Base-by-base conservation (phyloP, 192 early-diverging fungal genomes). In the Paraglomus brasilianum region DNA sequence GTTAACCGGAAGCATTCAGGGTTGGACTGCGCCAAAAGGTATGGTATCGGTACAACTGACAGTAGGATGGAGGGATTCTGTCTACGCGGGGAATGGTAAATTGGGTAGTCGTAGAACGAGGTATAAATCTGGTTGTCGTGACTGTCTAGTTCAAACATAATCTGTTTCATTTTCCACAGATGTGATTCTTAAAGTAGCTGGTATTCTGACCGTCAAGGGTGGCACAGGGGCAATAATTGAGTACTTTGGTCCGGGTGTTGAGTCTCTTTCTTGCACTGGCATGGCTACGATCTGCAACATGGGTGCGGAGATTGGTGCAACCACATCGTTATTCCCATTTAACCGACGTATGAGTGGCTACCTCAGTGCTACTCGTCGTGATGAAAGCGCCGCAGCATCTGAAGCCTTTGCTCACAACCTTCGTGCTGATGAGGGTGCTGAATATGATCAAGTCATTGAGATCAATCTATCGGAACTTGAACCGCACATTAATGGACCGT, bases 261-360 rank as follows among this genome's bases (percentile, higher is more conserved):
- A 96, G 65, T 88, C 92, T 46, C 82, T 98, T 73, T 94, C 92
- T 55, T 95, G 94, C 79, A 98, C 96, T 64, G 96, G 94, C 73
- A 96, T 98, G 96, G 96, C 91, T 66, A 98, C 96, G 57, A 93
- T 98, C 74, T 98, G 96, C 83, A 98, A 98, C 85, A 96, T 98
- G 96, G 96, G 96, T 76, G 96, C 96, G 48, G 96, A 98, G 82
- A 91, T 98, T 67, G 96, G 96, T 71, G 96, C 96, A 40, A 98
- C 96, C 51, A 96, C 96, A 55, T 98, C 96, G 15, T 74, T 96
- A 46, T 98, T 98, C 86, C 96, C 96, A 24, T 95, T 89, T 85
- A 95, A 94, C 75, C 75, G 81, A 49, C 90, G 92, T 79, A 98
- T 98, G 96, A 77, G 80, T 66, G 87, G 90, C 70, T 98, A 94